A percentile compares a stretch with the other conserved stretches of the same genome.
These are phyloP conservation scores for Paracamarosporium sp. DNA, from an alignment of 2,329 filamentous ascomycete species.

Conservation along the genomic window DNA sequence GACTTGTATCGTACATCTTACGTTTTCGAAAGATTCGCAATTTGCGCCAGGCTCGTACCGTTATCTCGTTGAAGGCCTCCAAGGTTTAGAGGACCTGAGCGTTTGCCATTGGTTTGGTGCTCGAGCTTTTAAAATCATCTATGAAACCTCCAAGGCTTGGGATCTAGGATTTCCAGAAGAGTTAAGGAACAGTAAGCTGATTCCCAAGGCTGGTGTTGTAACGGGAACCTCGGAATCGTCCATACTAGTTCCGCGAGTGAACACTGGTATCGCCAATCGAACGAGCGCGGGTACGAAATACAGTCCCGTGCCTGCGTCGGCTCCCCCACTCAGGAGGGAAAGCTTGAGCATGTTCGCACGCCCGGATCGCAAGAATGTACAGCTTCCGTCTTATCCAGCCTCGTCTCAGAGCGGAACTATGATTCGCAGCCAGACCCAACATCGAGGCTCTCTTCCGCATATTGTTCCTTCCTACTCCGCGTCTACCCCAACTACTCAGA, in stretches of 20 bases:
- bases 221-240: constrained; percentile 1
- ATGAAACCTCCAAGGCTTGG: constrained; percentile 52
- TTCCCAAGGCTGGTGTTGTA: constrained; percentile 24
- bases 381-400: constrained; percentile 23
- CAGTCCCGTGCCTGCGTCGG: constrained; percentile 5
- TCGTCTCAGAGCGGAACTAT: constrained; percentile 22
- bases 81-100: constrained; percentile 51
- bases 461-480: constrained; percentile 17
- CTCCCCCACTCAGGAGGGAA: constrained; percentile 24
- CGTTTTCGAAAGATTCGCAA: constrained; percentile 48
- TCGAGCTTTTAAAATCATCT: constrained; percentile 52
- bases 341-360: constrained; percentile 40
- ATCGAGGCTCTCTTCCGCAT: constrained; percentile 17
- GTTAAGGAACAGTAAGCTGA: constrained; percentile 30
- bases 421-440: constrained; percentile 20
- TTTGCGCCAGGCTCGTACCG: constrained; percentile 34
- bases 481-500: constrained; percentile 17
- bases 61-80: constrained; percentile 51
- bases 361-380: constrained; percentile 14
- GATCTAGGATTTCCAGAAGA: constrained; percentile 51
- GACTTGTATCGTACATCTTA: constrained; percentile 52
- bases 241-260: constrained; percentile 18
- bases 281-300: constrained; percentile 13
- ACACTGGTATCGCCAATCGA: constrained; percentile 14
- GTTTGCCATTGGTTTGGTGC: constrained; percentile 53